Evolutionary conservation across 2,329 filamentous ascomycete species (phyloP), one percentile per base, ranked within the genome.

Genomic region (Colletotrichum orbiculare): DNA sequence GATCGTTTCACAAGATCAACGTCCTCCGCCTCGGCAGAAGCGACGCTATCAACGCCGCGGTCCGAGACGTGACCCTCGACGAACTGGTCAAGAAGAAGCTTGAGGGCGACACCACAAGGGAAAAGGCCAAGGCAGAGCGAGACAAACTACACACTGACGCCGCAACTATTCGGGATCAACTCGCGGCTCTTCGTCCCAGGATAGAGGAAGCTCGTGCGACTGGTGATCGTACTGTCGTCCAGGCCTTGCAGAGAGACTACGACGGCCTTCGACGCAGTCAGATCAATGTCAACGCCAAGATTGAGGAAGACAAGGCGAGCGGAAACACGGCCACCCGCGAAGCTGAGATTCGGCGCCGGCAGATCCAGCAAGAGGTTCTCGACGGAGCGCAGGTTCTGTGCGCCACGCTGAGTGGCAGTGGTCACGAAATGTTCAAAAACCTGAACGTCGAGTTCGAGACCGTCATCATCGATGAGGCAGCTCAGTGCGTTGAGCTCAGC

Each of bases 381-480:
- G 91, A 97, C 73, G 89, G 90, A 33, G 93, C 96, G 2, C 93
- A 99, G 78, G 91, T 99, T 55, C 88, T 99, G 37, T 99, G 96
- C 77, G 92, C 95, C 46, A 99, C 96, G 0, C 88, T 99, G 59
- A 97, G 94, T 76, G 96, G 95, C 72, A 95, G 91, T 76, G 96
- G 96, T 4, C 96, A 99, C 73, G 96, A 99, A 70, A 97, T 98
- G 89, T 97, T 99, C 81, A 93, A 95, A 77, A 91, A 91, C 71
- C 81, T 99, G 60, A 94, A 92, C 71, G 93, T 99, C 55, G 96
- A 99, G 76, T 99, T 99, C 70, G 96, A 99, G 78, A 98, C 96
- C 0, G 96, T 99, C 69, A 92, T 99, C 71, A 97, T 99, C 68
- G 96, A 99, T 72, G 96, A 99, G 80, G 96, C 96, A 4, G 96